These are phyloP conservation scores for Glonium stellatum DNA, from an alignment of 495 filamentous ascomycete species.

Conservation along the genomic window DNA sequence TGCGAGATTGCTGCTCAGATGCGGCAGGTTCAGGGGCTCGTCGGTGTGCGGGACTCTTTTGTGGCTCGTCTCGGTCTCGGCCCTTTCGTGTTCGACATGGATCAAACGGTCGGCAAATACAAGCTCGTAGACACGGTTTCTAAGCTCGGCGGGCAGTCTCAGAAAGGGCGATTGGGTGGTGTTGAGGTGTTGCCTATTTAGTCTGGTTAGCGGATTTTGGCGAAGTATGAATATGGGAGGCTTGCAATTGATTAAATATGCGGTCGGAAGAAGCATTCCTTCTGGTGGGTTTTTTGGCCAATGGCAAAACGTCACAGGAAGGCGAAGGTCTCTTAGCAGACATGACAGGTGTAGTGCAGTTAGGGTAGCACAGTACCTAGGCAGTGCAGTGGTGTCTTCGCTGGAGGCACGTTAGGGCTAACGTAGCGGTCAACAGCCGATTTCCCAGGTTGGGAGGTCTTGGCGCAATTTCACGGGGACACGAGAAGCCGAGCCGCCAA, in stretches of 20 bases:
- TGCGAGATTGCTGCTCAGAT: not conserved
- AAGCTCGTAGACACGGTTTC: conserved; percentile 10
- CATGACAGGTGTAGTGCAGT: not conserved
- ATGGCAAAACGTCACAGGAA: not conserved
- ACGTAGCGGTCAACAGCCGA: too few species aligned
- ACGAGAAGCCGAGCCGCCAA: not conserved
- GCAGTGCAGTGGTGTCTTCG: too few species aligned
- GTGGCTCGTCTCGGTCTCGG: too few species aligned
- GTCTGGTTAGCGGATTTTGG: not conserved
- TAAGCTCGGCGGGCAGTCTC: conserved; percentile 14
- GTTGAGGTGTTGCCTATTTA: not conserved
- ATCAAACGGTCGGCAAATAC: conserved; percentile 8
- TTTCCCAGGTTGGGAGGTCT: too few species aligned
- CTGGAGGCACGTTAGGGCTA: too few species aligned
- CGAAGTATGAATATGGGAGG: not conserved
- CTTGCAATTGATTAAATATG: not conserved
- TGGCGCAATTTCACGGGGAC: not conserved
- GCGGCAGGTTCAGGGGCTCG: too few species aligned
- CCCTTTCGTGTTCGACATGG: conserved; percentile 10
- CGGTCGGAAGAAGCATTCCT: not conserved
- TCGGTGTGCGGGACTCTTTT: too few species aligned
- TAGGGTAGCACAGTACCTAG: too few species aligned
- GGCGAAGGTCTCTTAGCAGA: not conserved
- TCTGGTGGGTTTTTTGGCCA: not conserved
- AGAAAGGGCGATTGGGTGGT: conserved; percentile 3